Conservation (phyloP, 257 asterid species). For the Echium plantagineum region DNA sequence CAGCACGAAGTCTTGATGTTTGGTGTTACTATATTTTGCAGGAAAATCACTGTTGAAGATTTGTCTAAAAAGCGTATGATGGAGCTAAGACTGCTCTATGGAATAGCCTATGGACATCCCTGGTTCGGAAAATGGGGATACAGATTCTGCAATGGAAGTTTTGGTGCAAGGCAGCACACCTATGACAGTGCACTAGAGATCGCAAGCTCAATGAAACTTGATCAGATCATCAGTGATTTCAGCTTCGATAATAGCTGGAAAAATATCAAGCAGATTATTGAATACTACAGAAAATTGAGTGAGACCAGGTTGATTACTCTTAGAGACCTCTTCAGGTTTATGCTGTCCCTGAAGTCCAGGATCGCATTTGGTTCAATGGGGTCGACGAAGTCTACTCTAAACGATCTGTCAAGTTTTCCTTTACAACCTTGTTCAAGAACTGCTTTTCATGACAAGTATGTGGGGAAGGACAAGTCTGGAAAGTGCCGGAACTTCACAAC, state of each 20-base stretch:
- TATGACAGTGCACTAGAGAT: conserved; percentile 49
- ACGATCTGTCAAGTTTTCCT: conserved; percentile 11
- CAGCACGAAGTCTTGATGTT: background rate
- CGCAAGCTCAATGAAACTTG: conserved; percentile 59
- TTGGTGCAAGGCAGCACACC: conserved; percentile 67
- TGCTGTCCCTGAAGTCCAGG: conserved; percentile 42
- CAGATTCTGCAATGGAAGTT: conserved; percentile 70
- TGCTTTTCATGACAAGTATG: conserved; percentile 15
- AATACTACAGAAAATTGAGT: conserved; percentile 49
- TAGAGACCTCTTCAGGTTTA: conserved; percentile 56
- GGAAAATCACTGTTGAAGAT: conserved; percentile 80
- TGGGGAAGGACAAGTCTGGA: conserved; percentile 26
- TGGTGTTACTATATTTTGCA: too few species aligned
- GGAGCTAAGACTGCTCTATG: conserved; percentile 76
- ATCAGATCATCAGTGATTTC: conserved; percentile 39
- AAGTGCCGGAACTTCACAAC: conserved; percentile 58
- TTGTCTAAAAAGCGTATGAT: conserved; percentile 53
- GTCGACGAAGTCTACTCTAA: conserved; percentile 2
- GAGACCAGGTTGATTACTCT: conserved; percentile 38
- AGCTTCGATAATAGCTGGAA: conserved; percentile 21
- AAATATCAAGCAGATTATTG: conserved; percentile 33
- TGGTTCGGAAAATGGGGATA: conserved; percentile 97
- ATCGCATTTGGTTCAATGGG: conserved; percentile 18
- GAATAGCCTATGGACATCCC: conserved; percentile 74
- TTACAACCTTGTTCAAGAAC: conserved; percentile 17